Base-by-base conservation (phyloP, 148 eudicot genomes). In the Camellia granthamiana region DNA sequence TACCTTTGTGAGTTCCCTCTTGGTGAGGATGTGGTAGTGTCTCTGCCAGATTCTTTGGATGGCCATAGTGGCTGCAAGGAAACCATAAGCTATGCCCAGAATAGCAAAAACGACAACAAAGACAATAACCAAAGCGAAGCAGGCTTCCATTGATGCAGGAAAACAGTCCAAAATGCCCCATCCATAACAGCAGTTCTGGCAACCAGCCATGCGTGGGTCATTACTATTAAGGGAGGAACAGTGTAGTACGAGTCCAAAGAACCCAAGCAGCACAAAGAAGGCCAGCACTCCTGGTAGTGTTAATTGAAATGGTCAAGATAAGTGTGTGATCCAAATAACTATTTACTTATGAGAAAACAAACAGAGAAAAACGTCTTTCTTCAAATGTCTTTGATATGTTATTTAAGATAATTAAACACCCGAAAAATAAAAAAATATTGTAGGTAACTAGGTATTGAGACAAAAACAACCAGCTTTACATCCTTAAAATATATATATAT, bases 21-120 rank as follows among this genome's bases (percentile, higher is more conserved):
- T 94, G 42, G 97, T 90, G 76, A 92, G 95, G 78, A 94, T 94
- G 88, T 94, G 97, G 86, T 92, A 92, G 84, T 94, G 98, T 83
- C 97, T 91, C 84, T 92, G 98, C 98, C 97, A 94, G 56, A 94
- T 92, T 83, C 95, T 92, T 80, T 94, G 98, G 60, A 92, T 74
- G 79, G 91, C 92, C 97, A 92, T 89, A 67, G 95, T 92, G 63
- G 95, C 89, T 81, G 95, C 98, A 77, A 94, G 90, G 78, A 94
- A 90, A 77, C 97, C 95, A 83, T 94, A 94, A 10, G 97, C 97
- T 55, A 94, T 89, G 66, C 98, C 98, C 54, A 94, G 97, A 55
- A 94, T 90, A 65, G 92, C 98, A 75, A 94, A 94, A 68, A 94
- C 82, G 30, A 94, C 90, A n/a, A 90, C 91, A 75, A 92, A 91